Evolutionary conservation across 2,329 filamentous ascomycete genomes (phyloP).

Genomic region (Fusarium sarcochroum): DNA sequence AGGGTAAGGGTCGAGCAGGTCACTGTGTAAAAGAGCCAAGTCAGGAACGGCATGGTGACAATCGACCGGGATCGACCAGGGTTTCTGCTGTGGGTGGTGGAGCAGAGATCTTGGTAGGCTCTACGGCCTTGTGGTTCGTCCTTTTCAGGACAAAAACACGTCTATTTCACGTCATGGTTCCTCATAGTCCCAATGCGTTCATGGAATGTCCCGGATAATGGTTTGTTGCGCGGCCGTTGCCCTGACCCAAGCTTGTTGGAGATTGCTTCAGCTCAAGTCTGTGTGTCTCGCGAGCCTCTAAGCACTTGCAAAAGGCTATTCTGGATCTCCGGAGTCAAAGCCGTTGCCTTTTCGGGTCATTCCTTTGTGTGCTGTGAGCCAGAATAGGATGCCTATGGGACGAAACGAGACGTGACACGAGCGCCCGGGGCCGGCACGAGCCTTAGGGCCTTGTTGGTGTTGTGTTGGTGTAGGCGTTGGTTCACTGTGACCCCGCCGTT

Average conservation of each 20-base stretch:
- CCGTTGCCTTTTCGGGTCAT: slow-evolving; percentile 19
- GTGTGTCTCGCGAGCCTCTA: slow-evolving; percentile 24
- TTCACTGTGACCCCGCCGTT: slow-evolving; percentile 29
- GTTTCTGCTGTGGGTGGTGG: slow-evolving; percentile 39
- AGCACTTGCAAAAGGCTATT: slow-evolving; percentile 36
- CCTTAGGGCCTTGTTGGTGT: slow-evolving; percentile 28
- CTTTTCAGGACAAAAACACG: slow-evolving; percentile 27
- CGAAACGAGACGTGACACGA: slow-evolving; percentile 37
- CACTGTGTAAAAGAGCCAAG: slow-evolving; percentile 42
- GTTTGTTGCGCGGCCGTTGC: slow-evolving; percentile 5
- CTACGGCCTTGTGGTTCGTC: slow-evolving; percentile 11
- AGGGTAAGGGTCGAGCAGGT: slow-evolving; percentile 28
- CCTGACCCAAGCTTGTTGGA: slow-evolving; percentile 2
- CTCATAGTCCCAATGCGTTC: slow-evolving; percentile 25
- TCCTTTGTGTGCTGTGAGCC: slow-evolving; percentile 13
- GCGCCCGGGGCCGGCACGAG: slow-evolving; percentile 38
- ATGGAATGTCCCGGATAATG: slow-evolving; percentile 12
- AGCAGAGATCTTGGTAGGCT: slow-evolving; percentile 34
- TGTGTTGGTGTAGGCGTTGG: slow-evolving; percentile 10
- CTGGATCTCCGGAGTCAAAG: slow-evolving; percentile 15
- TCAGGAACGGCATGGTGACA: slow-evolving; percentile 48
- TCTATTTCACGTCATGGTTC: slow-evolving; percentile 37
- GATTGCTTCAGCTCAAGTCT: slow-evolving; percentile 13
- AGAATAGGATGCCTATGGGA: slow-evolving; percentile 28
- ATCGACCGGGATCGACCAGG: slow-evolving; percentile 48